Base-by-base conservation (phyloP, 2,329 filamentous ascomycete genomes). In the Epichloe amarillans region DNA sequence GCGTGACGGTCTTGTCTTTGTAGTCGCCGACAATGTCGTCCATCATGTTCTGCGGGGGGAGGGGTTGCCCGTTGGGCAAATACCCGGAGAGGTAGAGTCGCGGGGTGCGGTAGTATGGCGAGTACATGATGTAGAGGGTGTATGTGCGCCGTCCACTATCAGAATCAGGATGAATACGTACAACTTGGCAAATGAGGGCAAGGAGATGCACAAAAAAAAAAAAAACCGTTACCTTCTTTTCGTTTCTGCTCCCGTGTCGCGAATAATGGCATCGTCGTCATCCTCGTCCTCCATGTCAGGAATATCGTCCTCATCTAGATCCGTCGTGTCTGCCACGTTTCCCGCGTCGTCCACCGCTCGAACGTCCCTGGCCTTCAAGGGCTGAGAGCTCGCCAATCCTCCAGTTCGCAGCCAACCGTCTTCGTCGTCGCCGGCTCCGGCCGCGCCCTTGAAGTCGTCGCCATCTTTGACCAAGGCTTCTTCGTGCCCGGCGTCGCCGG, bases 201-300 rank as follows among this genome's bases (percentile, higher is more conserved):
- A 12, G 3, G 3, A 37, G n/a, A 41, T 12, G 39, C 23, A 26
- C 2, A 21, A 21, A 5, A 7, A 26, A 6, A 2, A 26, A 5
- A 26, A 6, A 2, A 26, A 5, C 15, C 66, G 54, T 62, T 62
- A 75, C 77, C 69, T 72, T 55, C 67, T 73, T 55, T 66, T 70
- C 49, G 69, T 70, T 51, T 72, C 68, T 7, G 68, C 64, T 30
- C 74, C 69, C 6, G 80, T 75, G 59, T 95, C 89, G 12, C 86
- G 78, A 61, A 97, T 97, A 64, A 98, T 97, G 43, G 93, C 93
- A 68, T 97, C 90, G 55, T 94, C 90, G 55, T 95, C 90, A 57
- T 97, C 91, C 52, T 97, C 91, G 56, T 97, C 93, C 64, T 97
- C 93, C 89, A 97, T 97, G 64, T 97, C 91, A 0, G 90, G 91